A percentile compares a stretch with the other conserved stretches of the same genome.
phyloP scores from a whole-genome alignment of 2,329 filamentous ascomycete species.

The Balansia obtecta region DNA sequence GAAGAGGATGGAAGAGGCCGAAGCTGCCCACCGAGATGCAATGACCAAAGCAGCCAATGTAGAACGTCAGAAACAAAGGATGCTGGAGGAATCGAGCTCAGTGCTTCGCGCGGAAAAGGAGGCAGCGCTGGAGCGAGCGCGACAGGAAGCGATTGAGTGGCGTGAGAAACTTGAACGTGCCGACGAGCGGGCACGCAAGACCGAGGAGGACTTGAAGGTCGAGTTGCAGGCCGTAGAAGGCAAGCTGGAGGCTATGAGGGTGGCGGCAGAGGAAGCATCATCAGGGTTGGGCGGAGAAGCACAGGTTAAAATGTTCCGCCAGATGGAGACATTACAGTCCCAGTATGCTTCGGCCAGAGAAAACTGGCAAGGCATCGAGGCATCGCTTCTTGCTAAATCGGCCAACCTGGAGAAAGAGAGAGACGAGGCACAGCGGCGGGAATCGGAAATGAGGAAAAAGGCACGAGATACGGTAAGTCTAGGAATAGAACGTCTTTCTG shows the following conservation, averaged over 20 bases:
- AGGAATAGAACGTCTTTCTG: neutral
- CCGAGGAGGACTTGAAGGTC: conserved; percentile 67
- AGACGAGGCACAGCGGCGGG: conserved; percentile 71
- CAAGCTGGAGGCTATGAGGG: conserved; percentile 78
- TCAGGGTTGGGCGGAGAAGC: conserved; percentile 71
- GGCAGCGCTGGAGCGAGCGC: conserved; percentile 56
- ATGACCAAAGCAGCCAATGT: conserved; percentile 55
- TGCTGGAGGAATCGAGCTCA: conserved; percentile 43
- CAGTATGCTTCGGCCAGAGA: conserved; percentile 91
- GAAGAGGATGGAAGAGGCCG: conserved; percentile 51
- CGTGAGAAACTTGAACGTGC: conserved; percentile 62
- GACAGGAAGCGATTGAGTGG: conserved; percentile 56
- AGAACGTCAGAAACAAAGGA: conserved; percentile 44
- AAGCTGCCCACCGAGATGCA: conserved; percentile 51
- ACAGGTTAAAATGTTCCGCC: conserved; percentile 79
- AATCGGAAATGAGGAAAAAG: conserved; percentile 81
- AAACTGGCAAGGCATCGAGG: conserved; percentile 96
- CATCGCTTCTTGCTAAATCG: conserved; percentile 66
- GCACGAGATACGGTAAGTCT: conserved; percentile 66
- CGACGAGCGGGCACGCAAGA: conserved; percentile 52
- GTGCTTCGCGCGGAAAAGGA: conserved; percentile 71
- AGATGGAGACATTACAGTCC: conserved; percentile 89
- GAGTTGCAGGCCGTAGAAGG: conserved; percentile 71
- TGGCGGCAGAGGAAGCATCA: conserved; percentile 77
- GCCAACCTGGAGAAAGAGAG: conserved; percentile 76